Conservation (phyloP, 345 rosid species). For the Odontarrhena argentea region DNA sequence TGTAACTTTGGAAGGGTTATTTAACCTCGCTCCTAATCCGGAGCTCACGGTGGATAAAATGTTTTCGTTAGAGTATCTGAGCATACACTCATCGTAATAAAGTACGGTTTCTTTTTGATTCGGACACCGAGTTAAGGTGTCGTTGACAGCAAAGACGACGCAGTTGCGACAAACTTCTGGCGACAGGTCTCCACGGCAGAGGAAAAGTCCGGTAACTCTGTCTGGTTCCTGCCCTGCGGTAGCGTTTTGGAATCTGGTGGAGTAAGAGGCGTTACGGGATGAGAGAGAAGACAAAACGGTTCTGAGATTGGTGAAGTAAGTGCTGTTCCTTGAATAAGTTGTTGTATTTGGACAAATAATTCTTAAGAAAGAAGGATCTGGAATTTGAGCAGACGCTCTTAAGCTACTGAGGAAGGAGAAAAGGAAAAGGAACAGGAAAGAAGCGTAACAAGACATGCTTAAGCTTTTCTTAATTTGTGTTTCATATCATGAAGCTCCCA, state of each 20-base stretch:
- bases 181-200: no score
- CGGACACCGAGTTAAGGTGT: not conserved
- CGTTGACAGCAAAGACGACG: constrained; percentile 1
- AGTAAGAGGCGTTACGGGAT: constrained; percentile 15
- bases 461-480: not conserved
- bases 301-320: constrained; percentile 45
- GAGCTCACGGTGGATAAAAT: constrained; percentile 1
- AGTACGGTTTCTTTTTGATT: constrained; percentile 22
- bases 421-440: constrained; percentile 1
- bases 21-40: not conserved
- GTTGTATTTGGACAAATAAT: not conserved
- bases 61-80: constrained; percentile 25
- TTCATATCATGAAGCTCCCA: not conserved
- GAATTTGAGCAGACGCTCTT: constrained; percentile 26
- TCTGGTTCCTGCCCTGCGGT: no score
- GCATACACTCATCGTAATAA: constrained; percentile 7
- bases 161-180: constrained; percentile 16
- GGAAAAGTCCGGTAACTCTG: no score
- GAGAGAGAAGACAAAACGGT: constrained; percentile 42
- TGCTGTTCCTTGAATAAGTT: constrained; percentile 41
- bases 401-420: not conserved
- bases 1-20: not conserved
- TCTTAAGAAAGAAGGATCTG: not conserved
- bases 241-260: not conserved
- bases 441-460: not conserved